A percentile compares a stretch with the other conserved stretches of the same genome.
Conservation (phyloP, 2,329 filamentous ascomycete genomes). For the Cercospora citrullina region DNA sequence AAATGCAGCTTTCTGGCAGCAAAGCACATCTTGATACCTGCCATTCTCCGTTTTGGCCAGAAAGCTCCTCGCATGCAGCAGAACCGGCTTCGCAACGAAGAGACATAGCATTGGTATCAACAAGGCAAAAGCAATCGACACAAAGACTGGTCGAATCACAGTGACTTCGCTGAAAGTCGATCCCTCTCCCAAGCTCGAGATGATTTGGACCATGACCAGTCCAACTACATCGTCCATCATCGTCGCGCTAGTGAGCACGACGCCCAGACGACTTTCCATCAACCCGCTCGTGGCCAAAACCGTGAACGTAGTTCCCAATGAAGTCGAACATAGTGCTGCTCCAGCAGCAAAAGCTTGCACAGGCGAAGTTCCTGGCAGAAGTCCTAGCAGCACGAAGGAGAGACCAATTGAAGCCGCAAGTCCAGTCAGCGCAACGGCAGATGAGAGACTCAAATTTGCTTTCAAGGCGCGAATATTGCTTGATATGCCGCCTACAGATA, state of each 20-base stretch:
- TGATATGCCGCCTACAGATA: constrained; percentile 55
- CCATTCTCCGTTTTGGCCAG: neutral
- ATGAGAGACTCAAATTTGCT: constrained; percentile 62
- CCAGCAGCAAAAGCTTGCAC: constrained; percentile 71
- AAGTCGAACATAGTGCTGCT: constrained; percentile 72
- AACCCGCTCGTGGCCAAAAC: constrained; percentile 63
- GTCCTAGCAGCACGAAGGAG: constrained; percentile 59
- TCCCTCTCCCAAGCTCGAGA: constrained; percentile 62
- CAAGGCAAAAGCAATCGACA: constrained; percentile 54
- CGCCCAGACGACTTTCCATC: constrained; percentile 57
- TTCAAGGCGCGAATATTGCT: constrained; percentile 57
- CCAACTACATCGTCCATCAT: constrained; percentile 83
- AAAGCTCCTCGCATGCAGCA: constrained; percentile 29
- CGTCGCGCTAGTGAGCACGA: constrained; percentile 68
- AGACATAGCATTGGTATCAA: constrained; percentile 51
- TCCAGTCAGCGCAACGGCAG: constrained; percentile 64
- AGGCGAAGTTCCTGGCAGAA: constrained; percentile 51
- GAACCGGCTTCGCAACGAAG: constrained; percentile 46
- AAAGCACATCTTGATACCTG: neutral
- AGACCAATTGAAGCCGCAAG: constrained; percentile 64
- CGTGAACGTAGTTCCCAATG: constrained; percentile 69
- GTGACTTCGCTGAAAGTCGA: constrained; percentile 42
- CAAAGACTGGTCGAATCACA: constrained; percentile 54
- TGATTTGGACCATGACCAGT: constrained; percentile 73
- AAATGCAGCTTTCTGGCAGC: constrained; percentile 43